phyloP scores from a whole-genome alignment of 2,329 filamentous ascomycete genomes.

The Lasiodiplodia citricola region DNA sequence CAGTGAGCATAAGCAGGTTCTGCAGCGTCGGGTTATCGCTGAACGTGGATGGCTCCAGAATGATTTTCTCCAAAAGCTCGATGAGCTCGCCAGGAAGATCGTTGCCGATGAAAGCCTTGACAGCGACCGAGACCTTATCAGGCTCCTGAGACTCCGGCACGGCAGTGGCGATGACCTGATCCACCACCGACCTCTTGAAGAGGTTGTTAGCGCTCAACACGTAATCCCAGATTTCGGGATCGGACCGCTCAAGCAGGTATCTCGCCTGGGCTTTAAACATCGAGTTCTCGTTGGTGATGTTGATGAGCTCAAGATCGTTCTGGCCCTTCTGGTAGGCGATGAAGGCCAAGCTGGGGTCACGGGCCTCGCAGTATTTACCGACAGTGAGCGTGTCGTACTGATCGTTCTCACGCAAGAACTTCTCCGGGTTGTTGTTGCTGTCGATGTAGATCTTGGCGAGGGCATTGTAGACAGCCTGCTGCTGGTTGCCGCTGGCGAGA shows the following conservation, averaged over 20 bases:
- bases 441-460: constrained; percentile 99
- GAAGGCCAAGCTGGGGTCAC: constrained; percentile 92
- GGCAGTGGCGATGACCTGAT: constrained; percentile 94
- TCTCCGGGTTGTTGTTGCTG: constrained; percentile 96
- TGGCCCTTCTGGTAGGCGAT: constrained; percentile 96
- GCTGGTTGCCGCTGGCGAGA: constrained; percentile 86
- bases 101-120: constrained; percentile 87
- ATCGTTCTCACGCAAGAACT: constrained; percentile 96
- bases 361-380: constrained; percentile 98
- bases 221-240: constrained; percentile 90
- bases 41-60: constrained; percentile 98
- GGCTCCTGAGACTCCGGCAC: constrained; percentile 93
- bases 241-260: constrained; percentile 89
- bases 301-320: constrained; percentile 96
- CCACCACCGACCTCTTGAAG: constrained; percentile 88
- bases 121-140: constrained; percentile 91
- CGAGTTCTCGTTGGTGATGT: constrained; percentile 98
- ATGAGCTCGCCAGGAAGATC: constrained; percentile 94
- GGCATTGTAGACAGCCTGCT: constrained; percentile 96
- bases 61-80: constrained; percentile 98
- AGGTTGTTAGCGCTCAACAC: constrained; percentile 96
- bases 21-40: constrained; percentile 97
- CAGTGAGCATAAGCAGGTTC: constrained; percentile 94
- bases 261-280: constrained; percentile 99
- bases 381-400: constrained; percentile 91